Percentiles rank a stretch among this genome's conserved stretches.
These are phyloP conservation scores for Termitomyces eurrhizus DNA, from an alignment of 768 basidiomycete genomes.

Conservation along the genomic window DNA sequence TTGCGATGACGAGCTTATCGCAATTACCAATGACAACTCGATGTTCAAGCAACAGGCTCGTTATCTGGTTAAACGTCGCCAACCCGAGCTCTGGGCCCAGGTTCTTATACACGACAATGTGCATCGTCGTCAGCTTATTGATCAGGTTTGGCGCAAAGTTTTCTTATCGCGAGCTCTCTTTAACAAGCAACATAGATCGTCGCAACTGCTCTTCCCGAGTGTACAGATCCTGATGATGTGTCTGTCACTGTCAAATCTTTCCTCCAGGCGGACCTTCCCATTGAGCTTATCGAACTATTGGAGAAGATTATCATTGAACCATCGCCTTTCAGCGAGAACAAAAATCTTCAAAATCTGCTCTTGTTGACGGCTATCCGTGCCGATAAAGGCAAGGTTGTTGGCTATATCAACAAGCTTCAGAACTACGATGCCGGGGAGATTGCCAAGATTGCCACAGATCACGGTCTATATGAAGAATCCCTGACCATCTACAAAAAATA, in stretches of 20 bases:
- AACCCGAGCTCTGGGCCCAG: slow-evolving; percentile 94
- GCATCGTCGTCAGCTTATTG: slow-evolving; percentile 90
- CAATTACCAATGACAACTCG: slow-evolving; percentile 96
- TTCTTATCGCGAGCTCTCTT: neutral
- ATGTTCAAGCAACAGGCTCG: slow-evolving; percentile 99
- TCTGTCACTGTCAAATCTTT: slow-evolving; percentile 98
- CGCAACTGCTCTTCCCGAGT: slow-evolving; percentile 93
- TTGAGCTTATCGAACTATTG: slow-evolving; percentile 93
- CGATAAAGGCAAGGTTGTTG: slow-evolving; percentile 97
- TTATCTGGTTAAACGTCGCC: slow-evolving; percentile 94
- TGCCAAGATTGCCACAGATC: slow-evolving; percentile 94
- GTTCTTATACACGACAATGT: slow-evolving; percentile 88
- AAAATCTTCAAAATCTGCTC: slow-evolving; percentile 92
- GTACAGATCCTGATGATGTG: slow-evolving; percentile 97
- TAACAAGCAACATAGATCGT: slow-evolving; percentile 58
- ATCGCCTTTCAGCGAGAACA: slow-evolving; percentile 97
- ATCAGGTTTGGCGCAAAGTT: slow-evolving; percentile 54
- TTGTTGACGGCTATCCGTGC: slow-evolving; percentile 95
- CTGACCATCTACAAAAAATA: slow-evolving; percentile 98
- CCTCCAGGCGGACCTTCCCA: slow-evolving; percentile 93
- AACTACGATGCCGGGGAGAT: slow-evolving; percentile 95
- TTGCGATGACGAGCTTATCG: slow-evolving; percentile 96
- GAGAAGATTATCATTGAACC: slow-evolving; percentile 99
- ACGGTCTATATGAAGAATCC: slow-evolving; percentile 94
- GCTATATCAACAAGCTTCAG: slow-evolving; percentile 95